Evolutionary conservation across 2,329 filamentous ascomycete genomes (phyloP), one percentile per base, ranked within the genome.

Genomic region (Hymenoscyphus repandus): DNA sequence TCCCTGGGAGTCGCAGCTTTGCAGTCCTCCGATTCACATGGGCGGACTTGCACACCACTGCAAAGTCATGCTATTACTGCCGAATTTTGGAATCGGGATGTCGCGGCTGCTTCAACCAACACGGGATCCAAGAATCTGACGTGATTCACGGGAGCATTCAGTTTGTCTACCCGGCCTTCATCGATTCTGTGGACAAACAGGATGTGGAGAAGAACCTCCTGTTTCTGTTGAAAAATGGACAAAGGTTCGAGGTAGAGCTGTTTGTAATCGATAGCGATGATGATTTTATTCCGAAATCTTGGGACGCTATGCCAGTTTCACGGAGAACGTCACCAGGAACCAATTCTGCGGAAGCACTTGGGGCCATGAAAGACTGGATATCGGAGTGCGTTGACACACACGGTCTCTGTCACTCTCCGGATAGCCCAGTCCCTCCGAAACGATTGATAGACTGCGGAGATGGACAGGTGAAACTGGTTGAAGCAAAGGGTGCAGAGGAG

Each of bases 201-300:
- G 45, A 47, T 37, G 33, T 22, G 45, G 17, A 13, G 33, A 47
- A 47, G 22, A 37, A 27, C 6, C 5, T 47, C 1, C 13, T n/a
- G 11, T 47, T 47, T 47, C 45, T 22, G 9, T 38, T 47, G 34
- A 31, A 5, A 27, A 15, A 39, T 39, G 34, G 45, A 3, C 17
- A 11, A 9, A 18, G 45, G 20, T 47, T 47, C 11, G 34, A 38
- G 13, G 45, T 39, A 5, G 33, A 47, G n/a, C 15, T 47, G 9
- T 47, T 47, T 39, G 45, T 33, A n/a, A 36, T 22, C 17, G 45
- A 47, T 15, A 31, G 17, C 18, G 45, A 47, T 36, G 45, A 47
- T 12, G 37, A 13, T 27, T 11, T 20, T 5, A 17, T 47, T 39
- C 45, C 34, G 10, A 34, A 47, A 27, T 38, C 45, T 6, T 47